phyloP scores from a whole-genome alignment of 768 basidiomycete species.

The Mycena olivaceomarginata region DNA sequence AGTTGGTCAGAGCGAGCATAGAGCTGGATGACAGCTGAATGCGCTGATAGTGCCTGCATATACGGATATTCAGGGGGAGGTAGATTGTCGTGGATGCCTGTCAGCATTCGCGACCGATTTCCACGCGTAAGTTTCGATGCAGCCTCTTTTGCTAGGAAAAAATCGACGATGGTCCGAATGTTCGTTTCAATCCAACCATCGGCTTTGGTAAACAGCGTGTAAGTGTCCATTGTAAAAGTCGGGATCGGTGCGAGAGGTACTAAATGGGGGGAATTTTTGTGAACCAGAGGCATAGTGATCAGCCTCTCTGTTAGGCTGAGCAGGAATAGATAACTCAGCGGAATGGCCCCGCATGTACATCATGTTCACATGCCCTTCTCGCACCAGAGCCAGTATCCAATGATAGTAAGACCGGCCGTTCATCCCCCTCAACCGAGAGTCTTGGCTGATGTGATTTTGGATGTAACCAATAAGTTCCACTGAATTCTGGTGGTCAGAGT shows the following conservation, averaged over 20 bases:
- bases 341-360: constrained; percentile 10
- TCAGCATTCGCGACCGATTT: background rate
- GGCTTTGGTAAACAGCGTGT: background rate
- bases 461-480: background rate
- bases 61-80: background rate
- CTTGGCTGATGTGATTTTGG: background rate
- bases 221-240: constrained; percentile 24
- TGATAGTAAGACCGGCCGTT: constrained; percentile 24
- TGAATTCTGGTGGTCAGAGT: background rate
- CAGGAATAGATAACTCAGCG: constrained; percentile 12
- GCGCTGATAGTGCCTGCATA: background rate
- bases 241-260: background rate
- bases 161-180: background rate
- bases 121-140: background rate
- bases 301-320: constrained; percentile 18
- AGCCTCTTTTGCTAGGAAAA: background rate
- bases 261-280: background rate
- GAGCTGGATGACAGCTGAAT: background rate
- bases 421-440: constrained; percentile 12
- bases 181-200: constrained; percentile 35
- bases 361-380: background rate
- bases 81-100: background rate
- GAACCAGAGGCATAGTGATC: constrained; percentile 19
- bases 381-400: background rate
- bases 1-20: background rate